phyloP scores from a whole-genome alignment of 768 basidiomycete genomes.

The Psilocybe cyanescens region DNA sequence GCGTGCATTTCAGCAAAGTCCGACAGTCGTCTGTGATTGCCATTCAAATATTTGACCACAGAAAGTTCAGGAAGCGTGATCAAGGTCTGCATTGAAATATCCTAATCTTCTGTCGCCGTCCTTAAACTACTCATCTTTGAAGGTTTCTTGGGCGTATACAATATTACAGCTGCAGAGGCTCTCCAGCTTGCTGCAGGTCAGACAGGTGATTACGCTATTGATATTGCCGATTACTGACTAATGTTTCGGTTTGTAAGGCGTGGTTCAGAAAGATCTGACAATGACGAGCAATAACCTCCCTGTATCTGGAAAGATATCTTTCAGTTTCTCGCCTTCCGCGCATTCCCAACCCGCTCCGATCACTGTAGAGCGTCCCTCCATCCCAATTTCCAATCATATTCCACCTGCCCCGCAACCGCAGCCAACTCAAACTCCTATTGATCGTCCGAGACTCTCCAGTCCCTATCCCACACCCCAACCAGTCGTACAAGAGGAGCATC shows the following conservation, averaged over 20 bases:
- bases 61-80: conserved; percentile 85
- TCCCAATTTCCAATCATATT: conserved; percentile 22
- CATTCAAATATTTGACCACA: conserved; percentile 90
- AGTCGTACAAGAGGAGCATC: conserved; percentile 22
- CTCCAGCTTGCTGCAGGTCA: conserved; percentile 50
- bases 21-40: conserved; percentile 75
- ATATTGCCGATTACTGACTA: conserved; percentile 20
- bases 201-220: conserved; percentile 39
- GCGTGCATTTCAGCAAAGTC: conserved; percentile 52
- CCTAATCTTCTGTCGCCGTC: conserved; percentile 15
- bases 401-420: conserved; percentile 15
- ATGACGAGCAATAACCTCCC: conserved; percentile 75
- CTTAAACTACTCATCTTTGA: conserved; percentile 4
- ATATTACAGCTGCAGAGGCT: conserved; percentile 57
- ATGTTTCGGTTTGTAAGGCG: conserved; percentile 40
- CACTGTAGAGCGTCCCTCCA: conserved; percentile 15
- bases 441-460: conserved; percentile 22
- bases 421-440: conserved; percentile 18
- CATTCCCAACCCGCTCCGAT: conserved; percentile 29
- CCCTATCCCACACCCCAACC: conserved; percentile 17
- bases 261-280: conserved; percentile 76
- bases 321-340: conserved; percentile 54
- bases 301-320: conserved; percentile 83
- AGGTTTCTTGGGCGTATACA: conserved; percentile 66
- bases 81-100: conserved; percentile 54